Evolutionary conservation across 1,284 basidiomycete species (phyloP).

Genomic region (Malassezia arunalokei): DNA sequence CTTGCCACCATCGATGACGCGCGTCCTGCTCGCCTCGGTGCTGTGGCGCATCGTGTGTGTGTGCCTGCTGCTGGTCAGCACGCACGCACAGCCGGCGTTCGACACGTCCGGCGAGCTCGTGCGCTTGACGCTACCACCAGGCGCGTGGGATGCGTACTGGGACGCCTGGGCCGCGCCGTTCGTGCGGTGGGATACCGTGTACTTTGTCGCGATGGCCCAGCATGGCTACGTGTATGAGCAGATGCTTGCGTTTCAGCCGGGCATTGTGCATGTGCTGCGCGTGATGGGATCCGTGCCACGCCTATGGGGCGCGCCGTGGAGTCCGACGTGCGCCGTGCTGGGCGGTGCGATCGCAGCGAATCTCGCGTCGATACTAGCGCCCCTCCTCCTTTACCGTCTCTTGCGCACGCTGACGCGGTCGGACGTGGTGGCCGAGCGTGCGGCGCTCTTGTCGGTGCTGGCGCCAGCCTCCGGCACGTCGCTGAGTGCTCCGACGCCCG

Average conservation of each 20-base stretch:
- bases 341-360: neutral
- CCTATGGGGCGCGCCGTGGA: constrained; percentile 15
- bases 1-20: neutral
- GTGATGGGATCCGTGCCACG: constrained; percentile 3
- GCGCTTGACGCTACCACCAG: neutral
- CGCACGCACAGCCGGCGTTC: constrained; percentile 22
- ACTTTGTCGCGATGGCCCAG: constrained; percentile 52
- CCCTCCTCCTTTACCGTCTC: constrained; percentile 54
- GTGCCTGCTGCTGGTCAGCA: constrained; percentile 14
- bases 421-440: constrained; percentile 53
- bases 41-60: constrained; percentile 13
- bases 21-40: constrained; percentile 1
- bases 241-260: constrained; percentile 77
- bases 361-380: constrained; percentile 33
- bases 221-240: constrained; percentile 63
- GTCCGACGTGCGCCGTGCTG: constrained; percentile 17
- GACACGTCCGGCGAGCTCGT: constrained; percentile 31
- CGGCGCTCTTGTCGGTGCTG: constrained; percentile 61
- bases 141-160: constrained; percentile 1
- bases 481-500: constrained; percentile 61
- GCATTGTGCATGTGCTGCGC: constrained; percentile 39
- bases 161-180: constrained; percentile 23
- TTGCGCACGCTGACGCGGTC: constrained; percentile 47
- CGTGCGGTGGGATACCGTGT: constrained; percentile 79
- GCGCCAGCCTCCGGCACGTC: constrained; percentile 64